These are phyloP conservation scores for Mesembryanthemum crystallinum DNA, from an alignment of 148 eudicot species.

Conservation along the genomic window DNA sequence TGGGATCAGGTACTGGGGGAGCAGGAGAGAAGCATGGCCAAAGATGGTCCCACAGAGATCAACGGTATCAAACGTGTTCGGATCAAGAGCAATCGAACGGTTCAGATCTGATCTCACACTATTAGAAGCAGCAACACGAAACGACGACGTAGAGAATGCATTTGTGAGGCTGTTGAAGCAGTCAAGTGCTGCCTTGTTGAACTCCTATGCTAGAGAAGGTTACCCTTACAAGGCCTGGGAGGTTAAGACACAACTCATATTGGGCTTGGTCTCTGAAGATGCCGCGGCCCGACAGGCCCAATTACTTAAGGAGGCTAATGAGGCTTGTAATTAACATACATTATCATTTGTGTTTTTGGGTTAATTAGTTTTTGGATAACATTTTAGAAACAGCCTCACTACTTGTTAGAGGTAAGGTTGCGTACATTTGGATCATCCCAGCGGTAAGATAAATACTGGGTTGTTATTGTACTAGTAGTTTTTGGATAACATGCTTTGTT, in stretches of 20 bases:
- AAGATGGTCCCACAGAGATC: conserved; percentile 74
- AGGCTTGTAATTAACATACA: conserved; percentile 44
- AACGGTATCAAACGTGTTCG: conserved; percentile 77
- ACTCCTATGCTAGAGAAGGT: conserved; percentile 76
- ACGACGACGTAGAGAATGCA: conserved; percentile 58
- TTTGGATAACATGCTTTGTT: too few species aligned
- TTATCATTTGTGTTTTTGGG: neutral
- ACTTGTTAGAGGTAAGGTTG: too few species aligned
- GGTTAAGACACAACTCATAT: conserved; percentile 57
- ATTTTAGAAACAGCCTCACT: too few species aligned
- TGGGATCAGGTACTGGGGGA: conserved; percentile 43
- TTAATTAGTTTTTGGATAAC: neutral
- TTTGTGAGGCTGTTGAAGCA: conserved; percentile 55
- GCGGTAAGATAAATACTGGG: too few species aligned
- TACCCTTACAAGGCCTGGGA: conserved; percentile 81
- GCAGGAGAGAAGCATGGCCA: conserved; percentile 65
- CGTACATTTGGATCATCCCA: too few species aligned
- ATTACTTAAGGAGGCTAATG: conserved; percentile 54
- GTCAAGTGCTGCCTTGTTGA: conserved; percentile 75
- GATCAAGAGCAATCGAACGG: conserved; percentile 65
- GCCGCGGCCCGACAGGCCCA: conserved; percentile 64
- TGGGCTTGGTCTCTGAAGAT: conserved; percentile 56
- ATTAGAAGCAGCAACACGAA: conserved; percentile 61
- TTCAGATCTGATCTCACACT: conserved; percentile 73
- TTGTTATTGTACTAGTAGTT: too few species aligned